Conservation (phyloP, 495 filamentous ascomycete genomes). For the Podospora anserina region DNA sequence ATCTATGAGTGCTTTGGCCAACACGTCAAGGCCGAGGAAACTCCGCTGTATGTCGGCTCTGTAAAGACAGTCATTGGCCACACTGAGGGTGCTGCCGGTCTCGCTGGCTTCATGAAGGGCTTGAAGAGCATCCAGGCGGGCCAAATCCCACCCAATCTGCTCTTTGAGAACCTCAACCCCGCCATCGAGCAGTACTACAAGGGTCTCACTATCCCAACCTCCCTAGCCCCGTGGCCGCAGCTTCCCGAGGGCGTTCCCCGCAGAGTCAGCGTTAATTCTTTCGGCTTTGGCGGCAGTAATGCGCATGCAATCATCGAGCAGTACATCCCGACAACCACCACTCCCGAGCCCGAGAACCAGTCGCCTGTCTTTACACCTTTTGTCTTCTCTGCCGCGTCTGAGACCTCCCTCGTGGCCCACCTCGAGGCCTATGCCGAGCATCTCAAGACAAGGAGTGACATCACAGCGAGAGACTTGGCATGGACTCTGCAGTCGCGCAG, state of each 20-base stretch:
- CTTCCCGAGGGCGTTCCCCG: background rate
- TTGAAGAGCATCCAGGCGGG: slow-evolving; percentile 46
- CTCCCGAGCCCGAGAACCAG: too few species aligned
- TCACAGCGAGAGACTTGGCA: background rate
- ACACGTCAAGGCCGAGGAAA: slow-evolving; percentile 15
- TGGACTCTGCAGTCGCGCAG: slow-evolving; percentile 7
- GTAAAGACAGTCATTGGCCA: slow-evolving; percentile 57
- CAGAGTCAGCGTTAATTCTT: slow-evolving; percentile 12
- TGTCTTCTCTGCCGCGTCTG: slow-evolving; percentile 8
- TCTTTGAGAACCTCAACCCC: slow-evolving; percentile 49
- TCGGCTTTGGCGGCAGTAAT: slow-evolving; percentile 15
- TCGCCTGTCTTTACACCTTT: background rate
- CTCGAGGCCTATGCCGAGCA: background rate
- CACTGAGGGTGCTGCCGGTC: slow-evolving; percentile 48
- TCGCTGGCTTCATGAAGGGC: slow-evolving; percentile 53
- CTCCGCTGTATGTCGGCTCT: slow-evolving; percentile 48
- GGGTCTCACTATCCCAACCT: slow-evolving; percentile 8
- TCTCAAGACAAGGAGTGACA: background rate
- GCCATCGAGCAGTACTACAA: slow-evolving; percentile 21
- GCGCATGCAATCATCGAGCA: slow-evolving; percentile 11
- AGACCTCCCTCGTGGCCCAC: background rate
- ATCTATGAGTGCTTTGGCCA: slow-evolving; percentile 37
- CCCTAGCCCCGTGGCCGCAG: background rate
- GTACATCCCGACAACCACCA: background rate
- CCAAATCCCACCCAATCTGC: slow-evolving; percentile 41